These are phyloP conservation scores for Fusarium caatingaense DNA, from an alignment of 2,329 filamentous ascomycete genomes.

Conservation along the genomic window DNA sequence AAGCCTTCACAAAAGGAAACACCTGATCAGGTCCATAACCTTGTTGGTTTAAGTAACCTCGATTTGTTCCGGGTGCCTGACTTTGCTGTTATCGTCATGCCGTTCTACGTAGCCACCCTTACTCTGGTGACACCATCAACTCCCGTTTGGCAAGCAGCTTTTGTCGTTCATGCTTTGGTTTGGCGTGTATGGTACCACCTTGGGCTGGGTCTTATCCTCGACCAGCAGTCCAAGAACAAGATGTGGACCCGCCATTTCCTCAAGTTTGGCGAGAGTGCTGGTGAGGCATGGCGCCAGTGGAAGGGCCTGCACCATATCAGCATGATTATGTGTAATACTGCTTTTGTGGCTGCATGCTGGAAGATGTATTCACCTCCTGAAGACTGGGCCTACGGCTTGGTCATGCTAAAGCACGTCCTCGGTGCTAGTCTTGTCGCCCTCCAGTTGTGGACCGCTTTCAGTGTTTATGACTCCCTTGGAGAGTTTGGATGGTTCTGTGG, in stretches of 20 bases:
- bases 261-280: conserved; percentile 90
- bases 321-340: conserved; percentile 88
- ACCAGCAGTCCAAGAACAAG: conserved; percentile 88
- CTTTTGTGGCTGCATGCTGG: conserved; percentile 91
- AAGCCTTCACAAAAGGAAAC: conserved; percentile 48
- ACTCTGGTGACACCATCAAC: conserved; percentile 83
- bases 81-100: conserved; percentile 79
- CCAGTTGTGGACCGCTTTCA: conserved; percentile 91
- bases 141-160: conserved; percentile 77
- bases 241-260: conserved; percentile 97
- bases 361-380: conserved; percentile 93
- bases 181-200: conserved; percentile 95
- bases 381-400: conserved; percentile 89
- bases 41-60: conserved; percentile 84
- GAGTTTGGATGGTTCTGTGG: conserved; percentile 99
- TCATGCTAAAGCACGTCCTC: conserved; percentile 86
- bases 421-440: conserved; percentile 83
- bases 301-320: conserved; percentile 95
- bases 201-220: conserved; percentile 86
- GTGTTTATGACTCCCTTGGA: conserved; percentile 93
- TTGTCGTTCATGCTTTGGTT: conserved; percentile 80
- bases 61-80: conserved; percentile 92
- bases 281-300: conserved; percentile 98
- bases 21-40: conserved; percentile 80
- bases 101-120: conserved; percentile 79